Evolutionary conservation across 2,329 filamentous ascomycete species (phyloP).

Genomic region (Phyllosticta paracitricarpa): DNA sequence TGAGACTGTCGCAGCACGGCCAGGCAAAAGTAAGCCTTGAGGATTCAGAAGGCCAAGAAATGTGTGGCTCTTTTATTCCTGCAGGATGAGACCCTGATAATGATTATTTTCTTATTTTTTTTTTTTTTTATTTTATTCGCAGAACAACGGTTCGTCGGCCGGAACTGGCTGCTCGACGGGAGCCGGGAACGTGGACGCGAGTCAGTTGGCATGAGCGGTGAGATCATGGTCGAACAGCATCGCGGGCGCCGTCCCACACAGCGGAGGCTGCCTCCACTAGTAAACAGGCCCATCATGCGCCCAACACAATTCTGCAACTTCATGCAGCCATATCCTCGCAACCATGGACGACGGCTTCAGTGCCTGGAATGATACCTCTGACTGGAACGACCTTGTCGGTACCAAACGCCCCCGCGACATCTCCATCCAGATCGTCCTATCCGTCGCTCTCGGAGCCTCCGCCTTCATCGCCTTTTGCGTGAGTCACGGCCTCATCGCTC

Average conservation of each 20-base stretch:
- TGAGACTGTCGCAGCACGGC: too few relatives aligned
- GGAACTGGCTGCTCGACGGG: neutral
- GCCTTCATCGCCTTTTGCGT: slow-evolving; percentile 73
- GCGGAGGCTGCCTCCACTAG: neutral
- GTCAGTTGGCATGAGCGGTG: neutral
- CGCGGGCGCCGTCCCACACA: neutral
- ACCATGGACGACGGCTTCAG: slow-evolving; percentile 14
- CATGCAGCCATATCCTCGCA: slow-evolving; percentile 1
- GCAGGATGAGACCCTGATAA: neutral
- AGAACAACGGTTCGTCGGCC: neutral
- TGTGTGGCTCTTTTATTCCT: neutral
- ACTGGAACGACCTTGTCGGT: slow-evolving; percentile 21
- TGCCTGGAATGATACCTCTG: slow-evolving; percentile 14
- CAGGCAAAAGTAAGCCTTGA: neutral
- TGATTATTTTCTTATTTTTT: neutral
- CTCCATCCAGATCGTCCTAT: slow-evolving; percentile 59
- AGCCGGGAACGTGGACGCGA: neutral
- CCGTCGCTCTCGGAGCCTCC: slow-evolving; percentile 55
- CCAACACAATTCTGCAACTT: neutral
- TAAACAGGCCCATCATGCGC: neutral
- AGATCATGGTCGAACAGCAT: neutral
- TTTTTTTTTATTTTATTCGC: neutral
- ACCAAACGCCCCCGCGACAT: slow-evolving; percentile 34
- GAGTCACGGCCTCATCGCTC: slow-evolving; percentile 23
- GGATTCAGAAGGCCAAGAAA: neutral